Percentiles rank a stretch among this genome's conserved stretches.
These are phyloP conservation scores for Triangularia setosa DNA, from an alignment of 2,329 filamentous ascomycete genomes.

Conservation along the genomic window DNA sequence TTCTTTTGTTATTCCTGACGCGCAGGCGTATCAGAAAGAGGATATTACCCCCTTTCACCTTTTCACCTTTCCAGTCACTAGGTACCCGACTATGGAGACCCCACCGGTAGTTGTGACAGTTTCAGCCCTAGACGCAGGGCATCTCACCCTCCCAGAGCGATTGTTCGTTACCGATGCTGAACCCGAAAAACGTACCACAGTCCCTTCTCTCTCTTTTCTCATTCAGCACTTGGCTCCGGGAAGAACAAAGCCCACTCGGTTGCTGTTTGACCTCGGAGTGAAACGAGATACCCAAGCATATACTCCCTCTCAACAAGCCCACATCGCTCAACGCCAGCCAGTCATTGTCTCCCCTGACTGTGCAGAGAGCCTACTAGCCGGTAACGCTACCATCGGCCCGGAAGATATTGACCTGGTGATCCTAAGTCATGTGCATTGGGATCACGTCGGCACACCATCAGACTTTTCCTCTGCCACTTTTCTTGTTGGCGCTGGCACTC, in stretches of 20 bases:
- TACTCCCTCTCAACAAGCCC: conserved; percentile 39
- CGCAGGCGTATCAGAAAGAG: no score
- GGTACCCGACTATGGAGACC: not conserved
- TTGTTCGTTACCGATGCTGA: conserved; percentile 44
- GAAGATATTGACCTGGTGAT: conserved; percentile 34
- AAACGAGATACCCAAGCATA: conserved; percentile 44
- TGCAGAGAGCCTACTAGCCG: conserved; percentile 32
- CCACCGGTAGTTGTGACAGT: conserved; percentile 30
- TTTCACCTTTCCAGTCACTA: no score
- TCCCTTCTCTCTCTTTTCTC: conserved; percentile 52
- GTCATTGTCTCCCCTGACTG: conserved; percentile 42
- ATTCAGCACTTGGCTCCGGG: conserved; percentile 41
- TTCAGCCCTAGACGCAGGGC: conserved; percentile 37
- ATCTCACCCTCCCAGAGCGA: conserved; percentile 44
- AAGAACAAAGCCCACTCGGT: conserved; percentile 29
- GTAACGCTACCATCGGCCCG: conserved; percentile 5
- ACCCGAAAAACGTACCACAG: conserved; percentile 40
- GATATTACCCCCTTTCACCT: not conserved
- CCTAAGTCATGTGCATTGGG: conserved; percentile 54
- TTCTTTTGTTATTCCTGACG: not conserved
- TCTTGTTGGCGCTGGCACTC: conserved; percentile 46
- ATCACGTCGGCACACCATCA: conserved; percentile 53
- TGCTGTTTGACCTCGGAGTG: conserved; percentile 53
- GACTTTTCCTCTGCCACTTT: conserved; percentile 49
- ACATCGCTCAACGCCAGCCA: conserved; percentile 44